Percentiles rank a stretch among this genome's conserved stretches.
Conservation (phyloP, 768 basidiomycete species). For the Strobilomyces dryophilus region DNA sequence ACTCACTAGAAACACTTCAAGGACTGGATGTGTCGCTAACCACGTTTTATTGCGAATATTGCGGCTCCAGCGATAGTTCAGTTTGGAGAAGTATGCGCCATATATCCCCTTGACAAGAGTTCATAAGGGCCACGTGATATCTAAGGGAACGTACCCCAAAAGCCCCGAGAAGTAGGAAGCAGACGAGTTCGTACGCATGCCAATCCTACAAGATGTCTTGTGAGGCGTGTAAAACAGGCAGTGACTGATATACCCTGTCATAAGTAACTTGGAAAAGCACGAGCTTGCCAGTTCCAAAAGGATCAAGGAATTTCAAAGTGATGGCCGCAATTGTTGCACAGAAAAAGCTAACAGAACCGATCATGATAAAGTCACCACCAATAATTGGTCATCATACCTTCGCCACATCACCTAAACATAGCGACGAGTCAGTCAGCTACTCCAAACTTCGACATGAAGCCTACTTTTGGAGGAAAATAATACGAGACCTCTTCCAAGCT, state of each 20-base stretch:
- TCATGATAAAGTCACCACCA: background rate
- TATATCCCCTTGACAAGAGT: conserved; percentile 68
- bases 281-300: conserved; percentile 92
- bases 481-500: conserved; percentile 95
- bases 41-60: conserved; percentile 79
- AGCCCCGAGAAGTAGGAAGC: conserved; percentile 83
- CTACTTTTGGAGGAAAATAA: conserved; percentile 91
- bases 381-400: conserved; percentile 48
- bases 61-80: conserved; percentile 87
- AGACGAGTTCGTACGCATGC: conserved; percentile 84
- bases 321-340: conserved; percentile 98
- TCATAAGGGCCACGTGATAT: conserved; percentile 3
- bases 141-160: conserved; percentile 61
- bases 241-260: conserved; percentile 51
- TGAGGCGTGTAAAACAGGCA: background rate
- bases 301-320: conserved; percentile 88
- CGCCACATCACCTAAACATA: conserved; percentile 81
- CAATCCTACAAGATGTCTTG: conserved; percentile 60
- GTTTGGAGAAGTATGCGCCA: conserved; percentile 88
- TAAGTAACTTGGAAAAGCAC: conserved; percentile 92
- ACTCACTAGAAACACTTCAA: conserved; percentile 78
- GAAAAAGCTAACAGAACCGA: conserved; percentile 68
- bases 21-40: conserved; percentile 72
- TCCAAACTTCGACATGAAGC: background rate
- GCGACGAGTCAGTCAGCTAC: conserved; percentile 1